These are phyloP conservation scores for Malassezia globosa DNA, from an alignment of 1,284 basidiomycete species.

Conservation along the genomic window DNA sequence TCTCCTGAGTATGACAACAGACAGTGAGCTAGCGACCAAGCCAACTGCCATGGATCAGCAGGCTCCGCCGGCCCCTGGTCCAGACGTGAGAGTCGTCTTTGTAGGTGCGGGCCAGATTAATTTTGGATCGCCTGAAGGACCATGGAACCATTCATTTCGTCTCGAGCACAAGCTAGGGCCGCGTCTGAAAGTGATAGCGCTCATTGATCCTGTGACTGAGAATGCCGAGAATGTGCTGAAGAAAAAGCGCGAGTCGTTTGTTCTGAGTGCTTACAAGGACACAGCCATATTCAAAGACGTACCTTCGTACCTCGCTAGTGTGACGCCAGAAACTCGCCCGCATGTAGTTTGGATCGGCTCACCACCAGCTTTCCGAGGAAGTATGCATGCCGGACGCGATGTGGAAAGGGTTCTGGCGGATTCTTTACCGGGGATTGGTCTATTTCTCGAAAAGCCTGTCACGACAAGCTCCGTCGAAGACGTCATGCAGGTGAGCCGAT, in stretches of 20 bases:
- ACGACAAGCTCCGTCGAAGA: conserved; percentile 64
- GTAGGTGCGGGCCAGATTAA: conserved; percentile 45
- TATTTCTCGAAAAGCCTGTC: conserved; percentile 91
- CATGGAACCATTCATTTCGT: conserved; percentile 46
- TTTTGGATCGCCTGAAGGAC: conserved; percentile 42
- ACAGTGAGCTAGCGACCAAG: conserved; percentile 8
- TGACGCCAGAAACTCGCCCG: conserved; percentile 51
- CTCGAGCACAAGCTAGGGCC: conserved; percentile 67
- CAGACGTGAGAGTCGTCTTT: conserved; percentile 43
- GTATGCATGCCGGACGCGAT: conserved; percentile 57
- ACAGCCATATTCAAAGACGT: conserved; percentile 77
- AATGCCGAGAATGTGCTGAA: conserved; percentile 71
- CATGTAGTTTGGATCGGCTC: conserved; percentile 76
- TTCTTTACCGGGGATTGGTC: conserved; percentile 57
- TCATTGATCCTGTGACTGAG: conserved; percentile 78
- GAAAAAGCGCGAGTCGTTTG: conserved; percentile 86
- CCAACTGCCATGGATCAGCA: conserved; percentile 44
- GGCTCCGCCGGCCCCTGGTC: conserved; percentile 37
- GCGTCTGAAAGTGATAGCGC: conserved; percentile 84
- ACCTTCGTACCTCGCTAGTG: conserved; percentile 67
- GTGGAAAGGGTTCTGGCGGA: conserved; percentile 82
- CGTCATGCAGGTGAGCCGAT: conserved; percentile 46
- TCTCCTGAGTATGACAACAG: not conserved
- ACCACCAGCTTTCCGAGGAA: conserved; percentile 73
- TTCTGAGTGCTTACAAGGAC: conserved; percentile 79